Evolutionary conservation across 139 green algal genomes (phyloP).

Genomic region (Haematococcus lacustris): DNA sequence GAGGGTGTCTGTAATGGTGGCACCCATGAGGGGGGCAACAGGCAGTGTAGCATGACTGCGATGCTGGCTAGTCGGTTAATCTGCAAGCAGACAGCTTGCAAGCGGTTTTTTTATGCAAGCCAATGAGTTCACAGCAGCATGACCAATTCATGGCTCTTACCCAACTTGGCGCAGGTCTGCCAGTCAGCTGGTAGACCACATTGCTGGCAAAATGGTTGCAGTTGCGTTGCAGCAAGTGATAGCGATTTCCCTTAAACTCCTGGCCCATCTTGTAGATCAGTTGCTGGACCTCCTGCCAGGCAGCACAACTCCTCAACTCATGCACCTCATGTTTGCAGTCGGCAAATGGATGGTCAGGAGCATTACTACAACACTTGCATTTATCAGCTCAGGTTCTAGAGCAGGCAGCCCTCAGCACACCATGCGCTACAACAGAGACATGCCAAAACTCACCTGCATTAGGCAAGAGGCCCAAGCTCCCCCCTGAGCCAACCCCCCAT

Average conservation of each 20-base stretch:
- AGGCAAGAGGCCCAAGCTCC: too few species aligned
- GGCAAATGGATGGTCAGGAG: too few species aligned
- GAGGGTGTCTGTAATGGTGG: slow-evolving; percentile 51
- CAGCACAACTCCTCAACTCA: too few species aligned
- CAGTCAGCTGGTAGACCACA: slow-evolving; percentile 58
- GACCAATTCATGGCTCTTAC: slow-evolving; percentile 17
- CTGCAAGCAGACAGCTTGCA: slow-evolving; percentile 32
- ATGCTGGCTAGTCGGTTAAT: slow-evolving; percentile 80
- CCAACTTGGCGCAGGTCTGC: slow-evolving; percentile 56
- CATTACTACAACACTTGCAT: too few species aligned
- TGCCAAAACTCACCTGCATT: too few species aligned
- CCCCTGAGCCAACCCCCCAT: too few species aligned
- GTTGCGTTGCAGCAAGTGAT: slow-evolving; percentile 85
- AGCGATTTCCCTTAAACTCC: slow-evolving; percentile 75
- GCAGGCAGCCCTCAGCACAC: too few species aligned
- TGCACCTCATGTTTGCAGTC: too few species aligned
- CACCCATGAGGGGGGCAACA: slow-evolving; percentile 69
- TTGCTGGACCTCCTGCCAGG: slow-evolving; percentile 51
- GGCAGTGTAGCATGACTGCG: slow-evolving; percentile 76
- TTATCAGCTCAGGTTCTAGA: too few species aligned
- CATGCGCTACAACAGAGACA: too few species aligned
- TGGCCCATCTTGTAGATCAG: slow-evolving; percentile 64
- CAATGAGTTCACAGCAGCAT: not conserved
- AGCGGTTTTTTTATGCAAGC: not conserved
- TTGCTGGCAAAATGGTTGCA: slow-evolving; percentile 84